phyloP scores from a whole-genome alignment of 805 yeast species.

The Candida silvatica region DNA sequence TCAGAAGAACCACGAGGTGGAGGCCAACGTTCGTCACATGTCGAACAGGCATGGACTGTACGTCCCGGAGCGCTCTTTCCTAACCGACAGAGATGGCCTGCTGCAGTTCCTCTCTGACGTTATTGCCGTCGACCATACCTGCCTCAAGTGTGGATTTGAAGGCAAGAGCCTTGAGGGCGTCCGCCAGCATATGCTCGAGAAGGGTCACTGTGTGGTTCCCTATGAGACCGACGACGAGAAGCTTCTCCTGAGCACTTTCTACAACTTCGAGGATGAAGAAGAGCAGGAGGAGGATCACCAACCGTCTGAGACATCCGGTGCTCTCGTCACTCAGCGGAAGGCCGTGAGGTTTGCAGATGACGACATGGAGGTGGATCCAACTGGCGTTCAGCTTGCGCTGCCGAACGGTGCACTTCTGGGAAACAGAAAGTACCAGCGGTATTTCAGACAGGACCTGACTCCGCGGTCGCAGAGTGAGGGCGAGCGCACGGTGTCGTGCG shows the following conservation, averaged over 20 bases:
- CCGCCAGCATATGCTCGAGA: conserved; percentile 75
- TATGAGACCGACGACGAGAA: conserved; percentile 75
- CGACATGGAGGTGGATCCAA: conserved; percentile 14
- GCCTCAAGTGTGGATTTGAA: conserved; percentile 72
- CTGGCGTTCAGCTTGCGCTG: conserved; percentile 56
- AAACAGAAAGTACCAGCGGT: conserved; percentile 63
- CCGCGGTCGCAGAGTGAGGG: conserved; percentile 47
- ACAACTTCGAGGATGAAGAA: conserved; percentile 47
- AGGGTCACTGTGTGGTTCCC: conserved; percentile 85
- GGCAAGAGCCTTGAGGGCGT: conserved; percentile 78
- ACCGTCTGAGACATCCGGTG: no score
- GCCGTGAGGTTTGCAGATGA: conserved; percentile 28
- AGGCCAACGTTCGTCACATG: conserved; percentile 63
- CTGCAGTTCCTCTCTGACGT: conserved; percentile 65
- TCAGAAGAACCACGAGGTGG: conserved; percentile 26
- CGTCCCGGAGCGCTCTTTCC: conserved; percentile 71
- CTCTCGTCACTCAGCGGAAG: not conserved
- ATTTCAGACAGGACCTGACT: conserved; percentile 51
- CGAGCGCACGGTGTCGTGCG: conserved; percentile 38
- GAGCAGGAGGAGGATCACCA: conserved; percentile 4
- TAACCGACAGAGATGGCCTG: conserved; percentile 63
- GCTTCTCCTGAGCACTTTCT: conserved; percentile 60
- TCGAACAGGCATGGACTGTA: conserved; percentile 71
- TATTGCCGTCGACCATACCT: conserved; percentile 70
- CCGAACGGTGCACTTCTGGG: conserved; percentile 77